A percentile compares a stretch with the other conserved stretches of the same genome.
phyloP scores from a whole-genome alignment of 352 stramenopile genomes.

The Phytophthora sansomeana region DNA sequence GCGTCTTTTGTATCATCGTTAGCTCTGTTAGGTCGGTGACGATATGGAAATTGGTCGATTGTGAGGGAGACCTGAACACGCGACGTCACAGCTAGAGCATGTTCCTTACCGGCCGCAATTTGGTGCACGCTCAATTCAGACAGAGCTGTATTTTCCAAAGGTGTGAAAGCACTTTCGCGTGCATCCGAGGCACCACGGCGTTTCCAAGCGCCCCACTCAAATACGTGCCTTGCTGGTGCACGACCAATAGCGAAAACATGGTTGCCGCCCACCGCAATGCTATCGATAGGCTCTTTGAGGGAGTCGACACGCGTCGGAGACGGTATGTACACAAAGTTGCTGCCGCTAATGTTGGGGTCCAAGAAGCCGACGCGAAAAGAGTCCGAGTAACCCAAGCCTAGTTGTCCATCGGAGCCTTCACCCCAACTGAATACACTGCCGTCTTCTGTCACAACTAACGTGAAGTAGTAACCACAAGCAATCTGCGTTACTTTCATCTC shows the following conservation, averaged over 20 bases:
- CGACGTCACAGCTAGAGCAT: conserved; percentile 60
- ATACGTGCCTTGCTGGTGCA: conserved; percentile 46
- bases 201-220: conserved; percentile 78
- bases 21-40: conserved; percentile 8
- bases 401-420: conserved; percentile 77
- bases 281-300: conserved; percentile 64
- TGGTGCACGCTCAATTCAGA: conserved; percentile 54
- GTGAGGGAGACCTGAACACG: conserved; percentile 58
- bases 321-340: conserved; percentile 82
- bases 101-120: conserved; percentile 66
- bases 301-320: conserved; percentile 62
- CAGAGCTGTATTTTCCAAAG: conserved; percentile 53
- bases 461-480: conserved; percentile 83
- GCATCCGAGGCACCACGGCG: conserved; percentile 48
- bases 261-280: conserved; percentile 68
- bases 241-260: conserved; percentile 69
- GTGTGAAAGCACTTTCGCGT: conserved; percentile 64
- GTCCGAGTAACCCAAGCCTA: conserved; percentile 71
- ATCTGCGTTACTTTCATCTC: conserved; percentile 76
- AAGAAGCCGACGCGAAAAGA: conserved; percentile 73
- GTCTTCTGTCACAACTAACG: conserved; percentile 71
- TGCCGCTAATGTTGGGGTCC: conserved; percentile 73
- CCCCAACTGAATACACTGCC: conserved; percentile 78
- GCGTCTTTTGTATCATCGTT: conserved; percentile 11
- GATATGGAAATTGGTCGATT: conserved; percentile 46